Percentiles rank a stretch among this genome's conserved stretches.
Conservation (phyloP, 1,139 yeast genomes). For the Wickerhamiella infanticola region DNA sequence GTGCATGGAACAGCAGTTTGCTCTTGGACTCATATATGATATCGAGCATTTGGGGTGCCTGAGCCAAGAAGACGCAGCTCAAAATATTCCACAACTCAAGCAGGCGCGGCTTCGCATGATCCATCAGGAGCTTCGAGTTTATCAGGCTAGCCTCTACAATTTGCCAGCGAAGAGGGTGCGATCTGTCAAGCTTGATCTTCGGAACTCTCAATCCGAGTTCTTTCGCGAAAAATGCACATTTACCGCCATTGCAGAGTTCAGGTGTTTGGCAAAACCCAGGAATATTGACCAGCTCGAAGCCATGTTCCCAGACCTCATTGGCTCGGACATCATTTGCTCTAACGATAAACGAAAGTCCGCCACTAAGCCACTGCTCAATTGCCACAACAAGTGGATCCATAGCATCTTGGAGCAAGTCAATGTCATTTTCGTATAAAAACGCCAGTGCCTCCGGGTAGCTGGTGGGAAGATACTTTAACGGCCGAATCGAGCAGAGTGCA, state of each 20-base stretch:
- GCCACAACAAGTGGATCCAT: neutral
- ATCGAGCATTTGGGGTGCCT: constrained; percentile 9
- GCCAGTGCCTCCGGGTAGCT: constrained; percentile 1
- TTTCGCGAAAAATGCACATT: constrained; percentile 4
- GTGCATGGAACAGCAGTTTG: neutral
- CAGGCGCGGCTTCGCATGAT: constrained; percentile 3
- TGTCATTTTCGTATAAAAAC: neutral
- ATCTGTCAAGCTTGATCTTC: neutral
- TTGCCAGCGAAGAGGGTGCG: neutral
- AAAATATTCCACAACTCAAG: constrained; percentile 7
- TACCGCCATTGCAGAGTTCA: constrained; percentile 4
- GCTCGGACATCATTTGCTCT: neutral
- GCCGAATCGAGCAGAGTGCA: neutral
- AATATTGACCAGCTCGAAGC: neutral
- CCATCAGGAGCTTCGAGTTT: constrained; percentile 5
- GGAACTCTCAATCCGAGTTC: neutral
- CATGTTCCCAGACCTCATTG: neutral
- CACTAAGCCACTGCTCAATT: neutral
- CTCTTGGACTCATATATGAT: constrained; percentile 4
- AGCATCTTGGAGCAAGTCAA: neutral
- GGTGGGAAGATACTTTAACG: neutral
- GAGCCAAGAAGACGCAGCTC: constrained; percentile 10
- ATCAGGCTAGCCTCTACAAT: neutral
- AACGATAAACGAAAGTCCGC: constrained; percentile 2
- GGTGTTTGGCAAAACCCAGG: constrained; percentile 3